These are phyloP conservation scores for Globisporangium spiculum DNA, from an alignment of 352 stramenopile species.

Conservation along the genomic window DNA sequence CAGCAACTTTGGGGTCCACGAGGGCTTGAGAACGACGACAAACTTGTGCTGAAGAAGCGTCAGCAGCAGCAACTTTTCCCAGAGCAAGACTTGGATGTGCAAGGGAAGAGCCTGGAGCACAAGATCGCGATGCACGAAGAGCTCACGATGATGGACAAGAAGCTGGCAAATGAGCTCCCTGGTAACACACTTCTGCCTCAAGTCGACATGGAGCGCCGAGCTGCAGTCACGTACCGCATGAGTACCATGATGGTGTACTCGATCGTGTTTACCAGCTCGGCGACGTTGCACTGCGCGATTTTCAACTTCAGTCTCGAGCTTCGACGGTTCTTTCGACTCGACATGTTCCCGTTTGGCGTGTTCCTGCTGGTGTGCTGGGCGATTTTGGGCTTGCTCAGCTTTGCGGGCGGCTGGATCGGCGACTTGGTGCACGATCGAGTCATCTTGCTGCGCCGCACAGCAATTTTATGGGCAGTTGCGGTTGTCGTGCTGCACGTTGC, in stretches of 20 bases:
- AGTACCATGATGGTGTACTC: conserved; percentile 32
- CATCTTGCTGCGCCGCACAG: conserved; percentile 33
- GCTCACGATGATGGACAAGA: conserved; percentile 11
- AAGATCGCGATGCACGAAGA: conserved; percentile 23
- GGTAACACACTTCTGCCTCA: conserved; percentile 5
- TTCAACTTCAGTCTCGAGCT: conserved; percentile 63
- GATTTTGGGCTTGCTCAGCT: conserved; percentile 48
- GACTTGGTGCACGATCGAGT: conserved; percentile 48
- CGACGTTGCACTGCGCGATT: conserved; percentile 56
- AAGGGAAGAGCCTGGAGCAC: conserved; percentile 17
- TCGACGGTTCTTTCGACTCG: conserved; percentile 41
- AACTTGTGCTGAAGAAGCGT: conserved; percentile 13
- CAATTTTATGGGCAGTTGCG: conserved; percentile 45
- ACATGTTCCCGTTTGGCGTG: conserved; percentile 50
- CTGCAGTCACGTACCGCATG: conserved; percentile 24
- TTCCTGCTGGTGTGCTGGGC: conserved; percentile 56
- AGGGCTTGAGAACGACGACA: neutral
- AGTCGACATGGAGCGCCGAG: neutral
- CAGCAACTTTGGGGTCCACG: conserved; percentile 12
- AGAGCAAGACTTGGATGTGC: neutral
- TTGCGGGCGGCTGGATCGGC: conserved; percentile 48
- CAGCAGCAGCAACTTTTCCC: conserved; percentile 18
- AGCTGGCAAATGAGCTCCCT: neutral
- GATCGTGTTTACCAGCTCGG: conserved; percentile 53
- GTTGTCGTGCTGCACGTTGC: conserved; percentile 44